A percentile compares a stretch with the other conserved stretches of the same genome.
Evolutionary conservation across 1,284 basidiomycete species (phyloP).

Genomic region (Ganoderma lingzhi): DNA sequence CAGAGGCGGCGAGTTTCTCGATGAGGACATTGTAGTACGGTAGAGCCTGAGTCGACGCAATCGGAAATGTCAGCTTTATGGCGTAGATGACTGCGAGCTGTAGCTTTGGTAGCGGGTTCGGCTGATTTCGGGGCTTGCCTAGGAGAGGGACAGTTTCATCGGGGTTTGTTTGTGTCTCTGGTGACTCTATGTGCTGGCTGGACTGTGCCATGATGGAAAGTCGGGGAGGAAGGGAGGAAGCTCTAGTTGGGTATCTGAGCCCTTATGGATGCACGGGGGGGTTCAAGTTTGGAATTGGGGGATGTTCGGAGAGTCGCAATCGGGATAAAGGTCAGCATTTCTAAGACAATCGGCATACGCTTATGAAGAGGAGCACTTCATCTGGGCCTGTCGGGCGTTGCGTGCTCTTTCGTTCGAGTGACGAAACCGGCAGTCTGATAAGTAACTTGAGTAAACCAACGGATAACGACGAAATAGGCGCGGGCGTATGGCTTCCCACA

Average conservation of each 20-base stretch:
- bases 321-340: conserved; percentile 20
- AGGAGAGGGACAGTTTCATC: conserved; percentile 16
- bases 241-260: conserved; percentile 1
- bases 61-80: conserved; percentile 42
- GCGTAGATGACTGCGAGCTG: conserved; percentile 42
- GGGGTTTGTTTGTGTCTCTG: not conserved
- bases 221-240: not conserved
- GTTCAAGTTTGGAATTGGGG: not conserved
- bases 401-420: conserved; percentile 27
- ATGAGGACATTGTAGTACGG: conserved; percentile 50
- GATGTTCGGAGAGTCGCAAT: not conserved
- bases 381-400: conserved; percentile 21
- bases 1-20: conserved; percentile 40
- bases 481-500: conserved; percentile 11
- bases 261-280: not conserved
- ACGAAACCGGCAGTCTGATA: conserved; percentile 15
- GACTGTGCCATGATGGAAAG: not conserved
- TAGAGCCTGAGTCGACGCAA: conserved; percentile 39
- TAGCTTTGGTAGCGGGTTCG: conserved; percentile 39
- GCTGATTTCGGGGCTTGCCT: conserved; percentile 11
- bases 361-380: not conserved
- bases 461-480: conserved; percentile 1
- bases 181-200: not conserved
- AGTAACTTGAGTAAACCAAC: not conserved
- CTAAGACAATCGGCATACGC: not conserved